phyloP scores from a whole-genome alignment of 352 stramenopile species.

The Pythium brachiatum region DNA sequence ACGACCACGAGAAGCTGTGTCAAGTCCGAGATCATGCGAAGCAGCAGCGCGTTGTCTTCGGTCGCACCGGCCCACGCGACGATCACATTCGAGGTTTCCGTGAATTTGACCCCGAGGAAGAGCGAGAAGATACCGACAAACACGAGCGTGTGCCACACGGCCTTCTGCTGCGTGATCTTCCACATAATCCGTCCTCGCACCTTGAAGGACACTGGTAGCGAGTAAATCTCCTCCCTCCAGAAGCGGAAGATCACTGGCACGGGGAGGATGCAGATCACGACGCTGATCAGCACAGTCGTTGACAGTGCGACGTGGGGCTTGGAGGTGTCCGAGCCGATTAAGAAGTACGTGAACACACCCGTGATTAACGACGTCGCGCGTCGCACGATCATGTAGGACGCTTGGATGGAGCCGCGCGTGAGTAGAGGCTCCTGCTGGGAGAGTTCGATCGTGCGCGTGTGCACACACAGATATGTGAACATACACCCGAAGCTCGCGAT shows the following conservation, averaged over 20 bases:
- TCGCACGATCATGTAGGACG: constrained; percentile 31
- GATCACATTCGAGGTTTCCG: constrained; percentile 33
- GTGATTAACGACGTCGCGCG: constrained; percentile 15
- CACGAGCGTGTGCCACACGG: constrained; percentile 30
- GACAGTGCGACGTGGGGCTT: constrained; percentile 22
- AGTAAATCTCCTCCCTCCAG: constrained; percentile 33
- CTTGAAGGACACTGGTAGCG: constrained; percentile 28
- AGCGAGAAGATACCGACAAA: constrained; percentile 27
- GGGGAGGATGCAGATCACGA: constrained; percentile 23
- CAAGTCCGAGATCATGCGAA: constrained; percentile 11
- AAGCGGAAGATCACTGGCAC: constrained; percentile 29
- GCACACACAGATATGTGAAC: constrained; percentile 32
- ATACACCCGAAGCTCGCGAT: constrained; percentile 32
- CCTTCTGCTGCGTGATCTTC: constrained; percentile 43
- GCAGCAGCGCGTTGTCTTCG: constrained; percentile 40
- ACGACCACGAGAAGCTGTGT: constrained; percentile 9
- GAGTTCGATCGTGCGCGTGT: constrained; percentile 35
- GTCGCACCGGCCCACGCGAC: constrained; percentile 38
- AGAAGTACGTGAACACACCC: constrained; percentile 4
- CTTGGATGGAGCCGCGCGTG: constrained; percentile 25
- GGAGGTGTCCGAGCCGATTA: constrained; percentile 11
- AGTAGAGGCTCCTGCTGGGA: constrained; percentile 32
- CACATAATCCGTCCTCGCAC: constrained; percentile 32
- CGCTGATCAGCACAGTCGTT: constrained; percentile 26
- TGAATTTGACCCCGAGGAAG: constrained; percentile 45